phyloP scores from a whole-genome alignment of 1,284 basidiomycete species.

The Irpex sp. region DNA sequence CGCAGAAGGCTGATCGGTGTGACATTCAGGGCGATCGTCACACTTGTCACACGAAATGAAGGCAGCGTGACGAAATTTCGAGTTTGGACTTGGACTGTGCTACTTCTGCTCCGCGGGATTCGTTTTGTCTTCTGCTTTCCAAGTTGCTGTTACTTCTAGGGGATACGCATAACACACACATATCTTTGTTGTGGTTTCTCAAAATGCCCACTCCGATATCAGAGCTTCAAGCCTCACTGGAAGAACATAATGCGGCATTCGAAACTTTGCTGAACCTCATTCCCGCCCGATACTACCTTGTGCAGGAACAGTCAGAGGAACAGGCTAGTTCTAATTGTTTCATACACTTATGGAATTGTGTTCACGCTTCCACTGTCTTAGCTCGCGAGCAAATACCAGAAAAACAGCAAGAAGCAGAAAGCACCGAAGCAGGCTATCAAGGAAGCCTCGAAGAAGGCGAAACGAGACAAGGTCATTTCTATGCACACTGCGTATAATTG shows the following conservation, averaged over 20 bases:
- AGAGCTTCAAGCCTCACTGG: slow-evolving; percentile 64
- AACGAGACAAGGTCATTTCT: slow-evolving; percentile 69
- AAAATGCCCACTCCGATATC: slow-evolving; percentile 48
- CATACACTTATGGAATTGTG: background rate
- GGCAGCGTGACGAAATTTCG: slow-evolving; percentile 1
- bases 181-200: background rate
- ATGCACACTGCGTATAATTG: background rate
- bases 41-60: background rate
- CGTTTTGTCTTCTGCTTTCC: background rate
- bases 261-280: slow-evolving; percentile 80
- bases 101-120: background rate
- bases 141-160: background rate
- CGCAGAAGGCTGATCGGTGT: background rate
- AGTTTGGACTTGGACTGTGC: background rate
- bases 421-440: slow-evolving; percentile 81
- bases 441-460: slow-evolving; percentile 83
- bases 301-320: slow-evolving; percentile 65
- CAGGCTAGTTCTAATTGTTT: slow-evolving; percentile 38
- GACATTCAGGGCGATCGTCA: background rate
- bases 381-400: slow-evolving; percentile 76
- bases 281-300: slow-evolving; percentile 84
- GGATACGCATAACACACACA: background rate
- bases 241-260: slow-evolving; percentile 81
- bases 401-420: slow-evolving; percentile 85
- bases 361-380: slow-evolving; percentile 15